phyloP scores from a whole-genome alignment of 169 alveolate species.

The Eimeria falciformis region DNA sequence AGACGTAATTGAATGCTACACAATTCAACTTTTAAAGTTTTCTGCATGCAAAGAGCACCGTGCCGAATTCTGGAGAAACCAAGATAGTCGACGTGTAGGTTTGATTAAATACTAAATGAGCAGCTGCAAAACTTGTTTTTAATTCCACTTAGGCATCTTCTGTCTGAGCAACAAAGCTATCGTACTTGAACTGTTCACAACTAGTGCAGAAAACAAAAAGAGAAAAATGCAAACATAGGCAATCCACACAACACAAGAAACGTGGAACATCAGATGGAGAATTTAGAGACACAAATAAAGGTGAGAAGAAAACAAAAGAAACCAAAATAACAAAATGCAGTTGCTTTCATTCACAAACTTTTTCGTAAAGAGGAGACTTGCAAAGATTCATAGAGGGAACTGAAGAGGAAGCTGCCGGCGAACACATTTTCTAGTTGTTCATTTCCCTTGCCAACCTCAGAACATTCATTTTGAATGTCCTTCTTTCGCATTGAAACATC shows the following conservation, averaged over 20 bases:
- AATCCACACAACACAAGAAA: not conserved
- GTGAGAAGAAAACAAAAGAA: not conserved
- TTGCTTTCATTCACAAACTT: not conserved
- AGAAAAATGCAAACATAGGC: not conserved
- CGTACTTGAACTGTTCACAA: not conserved
- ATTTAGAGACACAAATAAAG: not conserved
- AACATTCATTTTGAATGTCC: too few relatives aligned
- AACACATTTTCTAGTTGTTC: too few relatives aligned
- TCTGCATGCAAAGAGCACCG: not conserved
- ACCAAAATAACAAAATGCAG: not conserved
- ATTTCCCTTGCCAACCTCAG: too few relatives aligned
- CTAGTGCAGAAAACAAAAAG: not conserved
- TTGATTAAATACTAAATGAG: not conserved
- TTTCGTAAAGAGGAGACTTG: too few relatives aligned
- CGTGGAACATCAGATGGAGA: not conserved
- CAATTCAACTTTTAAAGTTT: not conserved
- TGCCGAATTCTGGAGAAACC: conserved; percentile 18
- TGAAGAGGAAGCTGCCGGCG: too few relatives aligned
- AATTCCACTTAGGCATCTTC: not conserved
- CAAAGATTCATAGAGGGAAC: too few relatives aligned
- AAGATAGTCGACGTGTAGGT: not conserved
- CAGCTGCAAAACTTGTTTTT: not conserved
- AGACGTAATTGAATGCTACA: not conserved
- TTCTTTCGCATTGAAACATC: too few relatives aligned
- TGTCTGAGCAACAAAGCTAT: not conserved